A percentile compares a stretch with the other conserved stretches of the same genome.
Evolutionary conservation across 768 basidiomycete genomes (phyloP).

Genomic region (Naganishia kalamii): DNA sequence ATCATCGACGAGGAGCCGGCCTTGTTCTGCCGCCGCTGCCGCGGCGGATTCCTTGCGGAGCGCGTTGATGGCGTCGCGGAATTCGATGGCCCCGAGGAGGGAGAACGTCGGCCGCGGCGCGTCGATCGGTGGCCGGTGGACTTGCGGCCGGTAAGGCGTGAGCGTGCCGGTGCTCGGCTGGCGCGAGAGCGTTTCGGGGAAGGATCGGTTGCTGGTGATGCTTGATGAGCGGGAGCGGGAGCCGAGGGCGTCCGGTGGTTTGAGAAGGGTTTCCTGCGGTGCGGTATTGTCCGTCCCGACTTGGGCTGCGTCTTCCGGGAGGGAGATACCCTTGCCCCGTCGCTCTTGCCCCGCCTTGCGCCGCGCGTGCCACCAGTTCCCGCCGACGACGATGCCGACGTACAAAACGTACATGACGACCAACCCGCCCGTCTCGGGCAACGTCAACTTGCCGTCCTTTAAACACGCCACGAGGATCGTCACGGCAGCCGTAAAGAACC

Average conservation of each 20-base stretch:
- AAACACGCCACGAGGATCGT: constrained; percentile 68
- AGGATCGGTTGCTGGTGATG: neutral
- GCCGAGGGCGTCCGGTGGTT: neutral
- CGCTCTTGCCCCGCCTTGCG: neutral
- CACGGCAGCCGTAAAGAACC: constrained; percentile 85
- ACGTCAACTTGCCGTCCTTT: constrained; percentile 63
- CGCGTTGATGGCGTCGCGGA: constrained; percentile 79
- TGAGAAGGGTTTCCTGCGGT: neutral
- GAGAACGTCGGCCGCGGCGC: constrained; percentile 52
- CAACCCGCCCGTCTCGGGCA: constrained; percentile 68
- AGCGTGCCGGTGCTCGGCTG: neutral
- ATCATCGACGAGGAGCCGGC: neutral
- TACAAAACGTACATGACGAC: constrained; percentile 70
- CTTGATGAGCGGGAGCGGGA: neutral
- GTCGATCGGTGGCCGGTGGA: constrained; percentile 23
- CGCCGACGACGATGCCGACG: constrained; percentile 65
- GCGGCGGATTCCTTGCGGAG: constrained; percentile 60
- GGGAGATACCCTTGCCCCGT: neutral
- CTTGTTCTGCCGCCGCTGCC: neutral
- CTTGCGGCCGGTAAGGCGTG: neutral
- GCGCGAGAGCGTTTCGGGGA: neutral
- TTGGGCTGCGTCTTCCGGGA: neutral
- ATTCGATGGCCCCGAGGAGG: constrained; percentile 89
- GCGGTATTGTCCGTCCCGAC: neutral
- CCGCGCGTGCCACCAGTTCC: constrained; percentile 60